Conservation (phyloP, 768 basidiomycete genomes). For the Tylopilus balloui region DNA sequence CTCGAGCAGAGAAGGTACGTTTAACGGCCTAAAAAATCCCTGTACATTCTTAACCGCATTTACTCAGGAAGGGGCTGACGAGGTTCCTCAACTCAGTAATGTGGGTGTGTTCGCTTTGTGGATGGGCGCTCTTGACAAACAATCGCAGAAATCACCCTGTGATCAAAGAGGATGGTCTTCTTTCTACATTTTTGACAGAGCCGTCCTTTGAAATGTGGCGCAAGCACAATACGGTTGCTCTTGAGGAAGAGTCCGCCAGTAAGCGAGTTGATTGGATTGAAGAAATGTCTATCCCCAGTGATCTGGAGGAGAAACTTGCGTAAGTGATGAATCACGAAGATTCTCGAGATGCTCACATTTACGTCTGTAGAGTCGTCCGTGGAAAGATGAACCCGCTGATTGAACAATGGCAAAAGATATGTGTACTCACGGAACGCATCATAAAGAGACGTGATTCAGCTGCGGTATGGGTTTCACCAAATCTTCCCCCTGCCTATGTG, state of each 20-base stretch:
- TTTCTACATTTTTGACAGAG: slow-evolving; percentile 78
- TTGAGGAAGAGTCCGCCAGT: slow-evolving; percentile 84
- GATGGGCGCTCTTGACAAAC: background rate
- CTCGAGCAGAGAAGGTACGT: slow-evolving; percentile 81
- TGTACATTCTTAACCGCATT: background rate
- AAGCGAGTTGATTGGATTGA: slow-evolving; percentile 77
- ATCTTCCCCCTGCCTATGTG: slow-evolving; percentile 58
- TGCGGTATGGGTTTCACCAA: slow-evolving; percentile 71
- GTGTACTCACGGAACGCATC: slow-evolving; percentile 79
- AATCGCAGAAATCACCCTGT: slow-evolving; percentile 81
- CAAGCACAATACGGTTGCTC: slow-evolving; percentile 66
- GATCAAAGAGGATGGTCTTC: slow-evolving; percentile 79
- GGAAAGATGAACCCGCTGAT: slow-evolving; percentile 71
- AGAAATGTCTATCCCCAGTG: slow-evolving; percentile 90
- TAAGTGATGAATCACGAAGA: slow-evolving; percentile 30
- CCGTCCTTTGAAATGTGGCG: slow-evolving; percentile 85
- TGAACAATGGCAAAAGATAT: slow-evolving; percentile 90
- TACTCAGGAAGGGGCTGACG: slow-evolving; percentile 65
- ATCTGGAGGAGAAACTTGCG: slow-evolving; percentile 87
- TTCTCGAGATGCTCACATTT: slow-evolving; percentile 1
- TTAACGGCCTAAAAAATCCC: background rate
- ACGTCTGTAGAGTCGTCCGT: slow-evolving; percentile 61
- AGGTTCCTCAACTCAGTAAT: slow-evolving; percentile 78
- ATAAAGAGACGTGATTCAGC: slow-evolving; percentile 89
- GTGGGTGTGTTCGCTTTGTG: slow-evolving; percentile 37